Percentiles rank a stretch among this genome's conserved stretches.
These are phyloP conservation scores for Ophiostoma piceae DNA, from an alignment of 2,329 filamentous ascomycete species.

Conservation along the genomic window DNA sequence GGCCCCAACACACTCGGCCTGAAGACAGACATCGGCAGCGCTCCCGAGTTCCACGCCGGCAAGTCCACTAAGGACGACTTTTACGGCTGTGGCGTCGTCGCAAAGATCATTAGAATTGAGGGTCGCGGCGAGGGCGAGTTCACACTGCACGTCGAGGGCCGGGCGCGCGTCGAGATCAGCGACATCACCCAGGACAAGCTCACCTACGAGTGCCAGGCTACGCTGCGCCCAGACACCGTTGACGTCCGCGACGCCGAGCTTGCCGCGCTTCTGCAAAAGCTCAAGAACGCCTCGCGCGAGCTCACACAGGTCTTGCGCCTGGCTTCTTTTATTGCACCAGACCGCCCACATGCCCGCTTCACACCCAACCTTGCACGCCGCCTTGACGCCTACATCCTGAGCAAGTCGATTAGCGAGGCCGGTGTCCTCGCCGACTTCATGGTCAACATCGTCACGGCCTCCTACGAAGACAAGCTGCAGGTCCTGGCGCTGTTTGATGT, in stretches of 20 bases:
- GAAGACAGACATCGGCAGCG: slow-evolving; percentile 39
- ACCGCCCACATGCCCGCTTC: slow-evolving; percentile 57
- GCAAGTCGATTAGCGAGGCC: slow-evolving; percentile 75
- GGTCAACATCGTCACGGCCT: slow-evolving; percentile 83
- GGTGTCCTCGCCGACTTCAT: slow-evolving; percentile 91
- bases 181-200: slow-evolving; percentile 67
- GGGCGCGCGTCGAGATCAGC: slow-evolving; percentile 46
- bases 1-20: slow-evolving; percentile 41
- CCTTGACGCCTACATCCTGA: slow-evolving; percentile 79
- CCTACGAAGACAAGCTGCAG: slow-evolving; percentile 84
- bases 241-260: slow-evolving; percentile 52
- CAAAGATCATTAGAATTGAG: slow-evolving; percentile 72
- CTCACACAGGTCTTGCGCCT: slow-evolving; percentile 78
- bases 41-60: slow-evolving; percentile 50
- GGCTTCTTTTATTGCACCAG: slow-evolving; percentile 73
- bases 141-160: slow-evolving; percentile 78
- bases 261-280: slow-evolving; percentile 66
- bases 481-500: slow-evolving; percentile 77
- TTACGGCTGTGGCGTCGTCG: slow-evolving; percentile 76
- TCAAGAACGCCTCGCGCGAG: slow-evolving; percentile 82
- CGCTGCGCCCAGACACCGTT: slow-evolving; percentile 61
- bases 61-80: slow-evolving; percentile 65
- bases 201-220: slow-evolving; percentile 75
- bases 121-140: slow-evolving; percentile 71
- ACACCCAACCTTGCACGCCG: slow-evolving; percentile 81